Conservation (phyloP, 2,329 filamentous ascomycete species). For the Penicillium crustosum region DNA sequence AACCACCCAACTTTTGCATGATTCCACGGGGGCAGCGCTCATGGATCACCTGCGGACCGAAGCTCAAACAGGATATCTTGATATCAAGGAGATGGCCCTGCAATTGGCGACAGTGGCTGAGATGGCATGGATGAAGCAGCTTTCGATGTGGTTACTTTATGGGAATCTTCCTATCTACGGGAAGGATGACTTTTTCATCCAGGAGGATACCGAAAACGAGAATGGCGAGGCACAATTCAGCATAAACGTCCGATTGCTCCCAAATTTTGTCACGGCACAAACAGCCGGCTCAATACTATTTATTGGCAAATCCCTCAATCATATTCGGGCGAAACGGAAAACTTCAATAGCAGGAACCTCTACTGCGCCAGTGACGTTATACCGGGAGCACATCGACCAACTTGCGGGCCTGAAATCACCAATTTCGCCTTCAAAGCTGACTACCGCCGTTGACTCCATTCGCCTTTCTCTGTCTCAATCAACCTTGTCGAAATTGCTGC, state of each 20-base stretch:
- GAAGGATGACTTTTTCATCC: slow-evolving; percentile 82
- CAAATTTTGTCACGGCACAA: slow-evolving; percentile 72
- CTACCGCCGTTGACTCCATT: slow-evolving; percentile 71
- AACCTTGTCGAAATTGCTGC: slow-evolving; percentile 77
- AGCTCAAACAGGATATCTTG: slow-evolving; percentile 81
- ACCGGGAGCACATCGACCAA: slow-evolving; percentile 50
- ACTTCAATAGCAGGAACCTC: slow-evolving; percentile 34
- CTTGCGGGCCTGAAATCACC: slow-evolving; percentile 71
- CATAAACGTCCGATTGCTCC: slow-evolving; percentile 62
- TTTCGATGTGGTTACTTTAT: slow-evolving; percentile 88
- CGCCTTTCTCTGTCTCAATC: slow-evolving; percentile 80
- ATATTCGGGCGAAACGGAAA: slow-evolving; percentile 62
- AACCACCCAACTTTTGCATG: slow-evolving; percentile 28
- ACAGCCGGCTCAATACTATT: slow-evolving; percentile 85
- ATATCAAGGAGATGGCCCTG: slow-evolving; percentile 75
- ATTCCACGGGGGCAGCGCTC: slow-evolving; percentile 67
- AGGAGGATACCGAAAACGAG: slow-evolving; percentile 43
- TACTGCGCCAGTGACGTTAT: slow-evolving; percentile 58
- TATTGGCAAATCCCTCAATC: slow-evolving; percentile 83
- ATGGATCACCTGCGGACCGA: slow-evolving; percentile 76
- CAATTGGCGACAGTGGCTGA: slow-evolving; percentile 77
- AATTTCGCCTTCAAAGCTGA: slow-evolving; percentile 69
- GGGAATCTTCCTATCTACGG: slow-evolving; percentile 78
- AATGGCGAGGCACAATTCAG: slow-evolving; percentile 55
- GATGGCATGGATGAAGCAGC: slow-evolving; percentile 85